Percentiles rank a stretch among this genome's conserved stretches.
Evolutionary conservation across 2,329 filamentous ascomycete species (phyloP).

Genomic region (Fusarium clavum): DNA sequence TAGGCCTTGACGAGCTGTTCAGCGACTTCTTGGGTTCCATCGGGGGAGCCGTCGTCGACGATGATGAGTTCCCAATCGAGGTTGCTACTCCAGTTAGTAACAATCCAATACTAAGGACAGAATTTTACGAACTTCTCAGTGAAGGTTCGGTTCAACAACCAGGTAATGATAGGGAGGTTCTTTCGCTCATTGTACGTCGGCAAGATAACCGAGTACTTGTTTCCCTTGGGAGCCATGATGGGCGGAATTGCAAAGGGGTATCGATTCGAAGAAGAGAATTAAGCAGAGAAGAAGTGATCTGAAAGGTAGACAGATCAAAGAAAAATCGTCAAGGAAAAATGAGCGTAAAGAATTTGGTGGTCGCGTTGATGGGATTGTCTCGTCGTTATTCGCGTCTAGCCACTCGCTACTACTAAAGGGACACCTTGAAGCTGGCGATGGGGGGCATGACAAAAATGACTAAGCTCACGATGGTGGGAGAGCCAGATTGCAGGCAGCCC

Average conservation of each 20-base stretch:
- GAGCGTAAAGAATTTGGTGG: conserved; percentile 43
- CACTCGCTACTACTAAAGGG: conserved; percentile 37
- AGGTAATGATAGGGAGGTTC: conserved; percentile 95
- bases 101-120: rapidly evolving
- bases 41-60: conserved; percentile 96
- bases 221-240: conserved; percentile 61
- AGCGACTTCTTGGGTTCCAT: conserved; percentile 92
- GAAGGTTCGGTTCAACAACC: conserved; percentile 93
- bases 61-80: conserved; percentile 98
- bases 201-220: conserved; percentile 97
- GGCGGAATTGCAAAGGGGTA: conserved; percentile 16
- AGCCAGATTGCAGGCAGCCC: conserved; percentile 44
- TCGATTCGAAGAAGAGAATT: conserved; percentile 3
- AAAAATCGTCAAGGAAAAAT: conserved; percentile 33
- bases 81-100: conserved; percentile 66
- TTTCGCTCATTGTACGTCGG: conserved; percentile 98
- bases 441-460: conserved; percentile 24
- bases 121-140: conserved; percentile 75
- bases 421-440: conserved; percentile 42
- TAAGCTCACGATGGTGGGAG: conserved; percentile 39
- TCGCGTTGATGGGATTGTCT: conserved; percentile 37
- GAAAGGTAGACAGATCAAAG: not conserved
- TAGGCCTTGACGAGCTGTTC: conserved; percentile 91
- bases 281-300: not conserved
- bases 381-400: conserved; percentile 41